Evolutionary conservation across 306 rosid genomes (phyloP).

Genomic region (Cucumis hystrix): DNA sequence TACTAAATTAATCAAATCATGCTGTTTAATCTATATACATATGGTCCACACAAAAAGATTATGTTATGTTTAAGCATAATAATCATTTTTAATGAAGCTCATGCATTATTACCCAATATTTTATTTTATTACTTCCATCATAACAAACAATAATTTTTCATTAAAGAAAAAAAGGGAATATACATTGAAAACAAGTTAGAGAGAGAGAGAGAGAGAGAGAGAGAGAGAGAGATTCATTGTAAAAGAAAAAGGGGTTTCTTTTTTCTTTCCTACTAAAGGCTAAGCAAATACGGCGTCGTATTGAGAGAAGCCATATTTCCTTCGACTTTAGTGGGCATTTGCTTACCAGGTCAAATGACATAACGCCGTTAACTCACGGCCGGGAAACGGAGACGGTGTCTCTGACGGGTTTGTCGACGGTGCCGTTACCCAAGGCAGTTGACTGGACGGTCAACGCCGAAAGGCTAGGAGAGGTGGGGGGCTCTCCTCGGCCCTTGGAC

Average conservation of each 20-base stretch:
- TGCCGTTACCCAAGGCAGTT: constrained; percentile 28
- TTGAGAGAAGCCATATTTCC: neutral
- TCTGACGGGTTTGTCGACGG: constrained; percentile 31
- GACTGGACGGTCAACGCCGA: constrained; percentile 75
- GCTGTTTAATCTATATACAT: neutral
- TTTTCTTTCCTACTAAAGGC: neutral
- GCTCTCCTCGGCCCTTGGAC: constrained; percentile 33
- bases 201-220: neutral
- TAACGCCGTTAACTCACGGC: neutral
- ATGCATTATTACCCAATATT: neutral
- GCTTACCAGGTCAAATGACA: neutral
- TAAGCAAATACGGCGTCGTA: neutral
- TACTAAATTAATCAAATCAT: neutral
- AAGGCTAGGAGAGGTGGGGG: constrained; percentile 71
- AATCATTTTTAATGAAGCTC: neutral
- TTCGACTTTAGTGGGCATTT: neutral
- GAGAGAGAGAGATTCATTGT: neutral
- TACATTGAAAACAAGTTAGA: neutral
- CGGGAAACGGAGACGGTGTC: constrained; percentile 57
- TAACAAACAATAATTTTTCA: neutral
- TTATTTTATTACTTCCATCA: neutral
- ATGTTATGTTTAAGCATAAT: neutral
- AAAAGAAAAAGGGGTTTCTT: neutral
- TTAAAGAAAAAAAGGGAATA: neutral
- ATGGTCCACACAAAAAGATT: neutral